phyloP scores from a whole-genome alignment of 768 basidiomycete genomes.

The Coprinopsis marcescibilis region DNA sequence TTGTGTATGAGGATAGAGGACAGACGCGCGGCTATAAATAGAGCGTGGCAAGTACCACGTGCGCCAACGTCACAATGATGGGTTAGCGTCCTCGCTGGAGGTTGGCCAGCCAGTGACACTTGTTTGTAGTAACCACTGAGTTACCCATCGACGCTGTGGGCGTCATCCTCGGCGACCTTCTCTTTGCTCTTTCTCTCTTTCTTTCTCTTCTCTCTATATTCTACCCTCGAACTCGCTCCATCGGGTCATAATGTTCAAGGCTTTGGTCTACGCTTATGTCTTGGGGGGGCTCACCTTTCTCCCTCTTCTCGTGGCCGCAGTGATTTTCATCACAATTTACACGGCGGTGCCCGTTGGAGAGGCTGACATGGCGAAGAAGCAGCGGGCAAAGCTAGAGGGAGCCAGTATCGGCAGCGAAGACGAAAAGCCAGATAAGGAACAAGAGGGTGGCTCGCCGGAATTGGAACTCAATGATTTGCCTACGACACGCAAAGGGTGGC shows the following conservation, averaged over 20 bases:
- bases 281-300: constrained; percentile 89
- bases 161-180: constrained; percentile 5
- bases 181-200: not conserved
- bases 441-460: constrained; percentile 14
- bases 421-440: constrained; percentile 24
- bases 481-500: constrained; percentile 71
- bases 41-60: not conserved
- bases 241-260: constrained; percentile 53
- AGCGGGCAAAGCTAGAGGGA: constrained; percentile 26
- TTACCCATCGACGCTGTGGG: too few relatives aligned
- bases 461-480: constrained; percentile 50
- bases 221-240: constrained; percentile 11
- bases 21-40: not conserved
- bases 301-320: constrained; percentile 59
- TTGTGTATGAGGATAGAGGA: too few relatives aligned
- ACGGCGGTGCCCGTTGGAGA: constrained; percentile 79
- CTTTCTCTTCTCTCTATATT: constrained; percentile 3
- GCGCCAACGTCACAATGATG: constrained; percentile 9
- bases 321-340: constrained; percentile 65
- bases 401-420: constrained; percentile 23
- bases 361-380: constrained; percentile 38
- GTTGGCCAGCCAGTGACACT: not conserved
- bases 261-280: constrained; percentile 78
- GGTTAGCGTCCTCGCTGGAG: not conserved
- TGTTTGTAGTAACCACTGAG: constrained; percentile 8